Evolutionary conservation across 2,329 filamentous ascomycete species (phyloP), one percentile per base, ranked within the genome.

Genomic region (Fusarium pininemorale): DNA sequence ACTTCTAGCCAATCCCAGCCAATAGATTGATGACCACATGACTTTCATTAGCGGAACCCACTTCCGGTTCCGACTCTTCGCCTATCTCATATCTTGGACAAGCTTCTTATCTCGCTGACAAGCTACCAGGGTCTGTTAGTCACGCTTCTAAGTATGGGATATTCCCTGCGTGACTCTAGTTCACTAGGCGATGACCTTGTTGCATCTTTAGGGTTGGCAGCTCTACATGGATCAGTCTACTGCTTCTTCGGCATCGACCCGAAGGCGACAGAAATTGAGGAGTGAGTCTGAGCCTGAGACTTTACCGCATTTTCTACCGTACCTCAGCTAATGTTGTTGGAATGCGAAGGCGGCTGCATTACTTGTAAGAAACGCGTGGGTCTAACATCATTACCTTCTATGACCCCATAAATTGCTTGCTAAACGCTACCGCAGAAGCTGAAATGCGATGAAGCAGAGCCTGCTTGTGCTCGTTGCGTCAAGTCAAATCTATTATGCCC

Each of bases 391-490:
- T 39, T 15, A 6, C 24, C 7, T 11, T 28, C 3, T 7, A 13
- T 3, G 5, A 5, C 32, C 16, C 10, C 6, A 16, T 13, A 6
- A 12, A 13, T 18, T 7, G 8, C 6, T 55, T 24, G 20, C 48
- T 64, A 13, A 56, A 11, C 0, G 14, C 4, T 32, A 2, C 16
- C 18, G 3, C 38, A 76, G 69, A 67, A 60, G 6, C 22, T 76
- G 18, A 77, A 77, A 55, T 76, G 74, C 8, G 75, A 77, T 37
- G 74, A 77, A 37, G 12, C 38, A 13, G 35, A 67, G 12, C 74
- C 75, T 2, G 53, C 37, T 14, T 77, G 74, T 32, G 18, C 26
- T 1, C 72, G 74, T 12, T 77, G 75, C 18, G 22, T 57, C 16
- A 76, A 72, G 13, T 48, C 61, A 18, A 61, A 73, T 4, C 41